Conservation (phyloP, 306 rosid genomes). For the Casuarina equisetifolia region DNA sequence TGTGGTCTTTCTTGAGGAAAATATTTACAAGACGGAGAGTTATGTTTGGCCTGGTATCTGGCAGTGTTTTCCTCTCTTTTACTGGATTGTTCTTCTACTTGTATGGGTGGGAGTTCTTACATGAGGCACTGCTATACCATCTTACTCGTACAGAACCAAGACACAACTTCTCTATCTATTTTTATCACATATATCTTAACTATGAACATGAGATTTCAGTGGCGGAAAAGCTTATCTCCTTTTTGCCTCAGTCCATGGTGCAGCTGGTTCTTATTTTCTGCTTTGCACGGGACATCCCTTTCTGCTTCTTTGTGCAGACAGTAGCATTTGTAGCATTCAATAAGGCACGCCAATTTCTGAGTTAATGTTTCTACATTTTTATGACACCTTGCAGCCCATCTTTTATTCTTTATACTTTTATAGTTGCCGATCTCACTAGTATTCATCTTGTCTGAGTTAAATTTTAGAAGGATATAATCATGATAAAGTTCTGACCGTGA, state of each 20-base stretch:
- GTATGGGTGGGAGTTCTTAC: conserved; percentile 84
- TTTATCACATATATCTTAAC: conserved; percentile 85
- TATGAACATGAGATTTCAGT: conserved; percentile 51
- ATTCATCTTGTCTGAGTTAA: background rate
- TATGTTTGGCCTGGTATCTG: conserved; percentile 71
- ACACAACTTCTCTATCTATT: conserved; percentile 87
- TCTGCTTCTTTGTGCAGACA: conserved; percentile 80
- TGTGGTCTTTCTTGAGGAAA: conserved; percentile 46
- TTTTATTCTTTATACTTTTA: background rate
- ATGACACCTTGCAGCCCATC: background rate
- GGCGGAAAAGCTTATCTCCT: conserved; percentile 81
- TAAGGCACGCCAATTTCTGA: conserved; percentile 48
- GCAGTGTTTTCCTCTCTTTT: conserved; percentile 56
- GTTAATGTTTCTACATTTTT: background rate
- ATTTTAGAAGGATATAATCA: too few relatives aligned
- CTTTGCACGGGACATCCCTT: conserved; percentile 75
- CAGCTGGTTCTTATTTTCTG: conserved; percentile 70
- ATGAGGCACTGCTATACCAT: conserved; percentile 84
- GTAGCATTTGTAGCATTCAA: conserved; percentile 89
- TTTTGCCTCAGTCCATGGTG: conserved; percentile 82
- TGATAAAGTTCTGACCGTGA: background rate
- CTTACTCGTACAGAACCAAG: conserved; percentile 91
- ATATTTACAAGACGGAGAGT: conserved; percentile 61
- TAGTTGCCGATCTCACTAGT: background rate
- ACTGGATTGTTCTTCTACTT: conserved; percentile 67